These are phyloP conservation scores for Phascolomyces articulosus DNA, from an alignment of 371 early-diverging fungal genomes.

Conservation along the genomic window DNA sequence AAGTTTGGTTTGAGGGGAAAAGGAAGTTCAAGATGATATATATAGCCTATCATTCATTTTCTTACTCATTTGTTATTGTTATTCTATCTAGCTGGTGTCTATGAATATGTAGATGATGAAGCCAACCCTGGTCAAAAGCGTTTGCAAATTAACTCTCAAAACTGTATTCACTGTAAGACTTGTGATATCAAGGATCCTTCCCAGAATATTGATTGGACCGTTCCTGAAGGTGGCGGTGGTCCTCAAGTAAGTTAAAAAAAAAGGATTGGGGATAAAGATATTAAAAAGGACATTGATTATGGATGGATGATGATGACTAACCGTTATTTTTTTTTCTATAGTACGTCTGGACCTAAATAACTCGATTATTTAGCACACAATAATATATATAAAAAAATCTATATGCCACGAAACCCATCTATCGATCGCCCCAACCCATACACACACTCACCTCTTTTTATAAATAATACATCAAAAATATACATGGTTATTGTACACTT, in stretches of 20 bases:
- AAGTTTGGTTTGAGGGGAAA: background rate
- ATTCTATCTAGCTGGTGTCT: slow-evolving; percentile 86
- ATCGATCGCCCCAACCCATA: too few species aligned
- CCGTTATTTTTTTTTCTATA: slow-evolving; percentile 9
- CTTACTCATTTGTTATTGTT: background rate
- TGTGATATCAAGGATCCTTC: slow-evolving; percentile 99
- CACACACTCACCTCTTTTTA: too few species aligned
- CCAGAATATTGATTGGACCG: slow-evolving; percentile 99
- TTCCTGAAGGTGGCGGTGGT: slow-evolving; percentile 97
- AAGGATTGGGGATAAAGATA: background rate
- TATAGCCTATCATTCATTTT: too few species aligned
- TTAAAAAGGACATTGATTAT: background rate
- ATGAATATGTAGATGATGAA: slow-evolving; percentile 97
- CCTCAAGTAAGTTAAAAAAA: slow-evolving; percentile 58
- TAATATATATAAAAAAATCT: too few species aligned
- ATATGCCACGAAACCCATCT: too few species aligned
- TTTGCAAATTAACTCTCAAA: slow-evolving; percentile 97
- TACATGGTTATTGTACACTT: too few species aligned
- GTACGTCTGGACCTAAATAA: slow-evolving; percentile 34
- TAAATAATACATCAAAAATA: too few species aligned
- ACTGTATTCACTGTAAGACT: slow-evolving; percentile 99
- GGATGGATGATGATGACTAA: background rate
- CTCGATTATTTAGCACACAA: too few species aligned
- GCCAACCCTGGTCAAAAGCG: slow-evolving; percentile 83
- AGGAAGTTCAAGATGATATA: too few species aligned